These are phyloP conservation scores for Alternaria sp. DNA, from an alignment of 2,329 filamentous ascomycete species.

Conservation along the genomic window DNA sequence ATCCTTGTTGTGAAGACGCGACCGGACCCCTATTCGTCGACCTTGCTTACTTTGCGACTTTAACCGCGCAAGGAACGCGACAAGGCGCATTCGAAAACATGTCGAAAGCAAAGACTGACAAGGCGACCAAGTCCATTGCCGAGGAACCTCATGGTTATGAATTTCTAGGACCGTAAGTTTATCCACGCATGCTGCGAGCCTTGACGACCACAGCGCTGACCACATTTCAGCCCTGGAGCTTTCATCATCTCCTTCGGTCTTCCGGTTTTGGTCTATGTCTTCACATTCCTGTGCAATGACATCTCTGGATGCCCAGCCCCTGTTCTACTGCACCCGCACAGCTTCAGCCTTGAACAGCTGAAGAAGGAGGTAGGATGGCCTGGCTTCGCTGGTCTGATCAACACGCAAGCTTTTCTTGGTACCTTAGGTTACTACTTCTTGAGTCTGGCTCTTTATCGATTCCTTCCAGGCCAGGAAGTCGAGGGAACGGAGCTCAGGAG, in stretches of 20 bases:
- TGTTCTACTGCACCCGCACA: constrained; percentile 76
- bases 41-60: constrained; percentile 10
- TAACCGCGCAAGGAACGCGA: constrained; percentile 3
- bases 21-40: constrained; percentile 25
- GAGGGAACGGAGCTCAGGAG: constrained; percentile 74
- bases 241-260: constrained; percentile 80
- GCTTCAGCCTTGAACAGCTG: constrained; percentile 73
- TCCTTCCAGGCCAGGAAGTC: constrained; percentile 76
- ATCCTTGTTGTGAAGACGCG: constrained; percentile 12
- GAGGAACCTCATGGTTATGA: constrained; percentile 51
- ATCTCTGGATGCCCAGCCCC: constrained; percentile 89
- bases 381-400: constrained; percentile 75
- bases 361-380: constrained; percentile 87
- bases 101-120: constrained; percentile 34
- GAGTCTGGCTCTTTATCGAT: constrained; percentile 75
- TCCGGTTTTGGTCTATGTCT: constrained; percentile 78
- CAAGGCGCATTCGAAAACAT: constrained; percentile 23
- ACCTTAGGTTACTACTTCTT: constrained; percentile 80
- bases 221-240: constrained; percentile 71
- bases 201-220: constrained; percentile 19
- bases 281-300: constrained; percentile 91
- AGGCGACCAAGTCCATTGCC: constrained; percentile 17
- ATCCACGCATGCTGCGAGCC: not conserved
- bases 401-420: constrained; percentile 72
- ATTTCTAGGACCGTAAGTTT: constrained; percentile 52